Evolutionary conservation across 2,329 filamentous ascomycete genomes (phyloP), one percentile per base, ranked within the genome.

Genomic region (Nigrograna mackinnonii): DNA sequence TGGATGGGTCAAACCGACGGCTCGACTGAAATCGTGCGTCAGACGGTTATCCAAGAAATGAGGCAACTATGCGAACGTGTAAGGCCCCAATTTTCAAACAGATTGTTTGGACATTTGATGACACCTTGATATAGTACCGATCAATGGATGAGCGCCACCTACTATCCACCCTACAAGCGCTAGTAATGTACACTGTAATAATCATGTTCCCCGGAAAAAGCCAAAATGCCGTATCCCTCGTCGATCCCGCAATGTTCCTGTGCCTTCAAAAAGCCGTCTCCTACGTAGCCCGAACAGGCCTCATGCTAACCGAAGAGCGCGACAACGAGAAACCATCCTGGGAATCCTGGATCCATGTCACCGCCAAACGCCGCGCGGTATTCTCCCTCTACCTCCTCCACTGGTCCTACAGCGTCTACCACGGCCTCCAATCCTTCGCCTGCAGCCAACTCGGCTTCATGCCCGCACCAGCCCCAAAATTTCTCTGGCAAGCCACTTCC

Each of bases 301-400:
- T 72, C 7, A 40, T 67, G 37, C 59, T 72, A 2, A 54, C 60
- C 32, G 68, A 68, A 40, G 70, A 72, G 43, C 48, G 47, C 5
- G 44, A 55, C 9, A 56, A 65, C 38, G 46, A 35, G 17, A 47
- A 56, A 5, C 70, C 69, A 13, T 46, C 54, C 2, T 72, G 66
- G 66, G 55, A 65, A 16, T 47, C 57, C 7, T 73, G 70, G 69
- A 42, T 70, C 6, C 54, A 81, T 54, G 71, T 84, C 51, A 82
- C 83, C 47, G 70, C 72, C 33, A 84, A 84, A 55, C 76, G 79
- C 9, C 79, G 69, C 21, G 60, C 67, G 3, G 50, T 70, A 1
- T 48, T 69, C 21, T 44, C 58, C 5, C 49, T 71, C 3, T 72
- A 69, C 36, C 52, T 66, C 5, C 40, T 72, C 6, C 62, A 72